A percentile compares a stretch with the other conserved stretches of the same genome.
Evolutionary conservation across 805 yeast genomes (phyloP).

Genomic region (Pichia membranifaciens): DNA sequence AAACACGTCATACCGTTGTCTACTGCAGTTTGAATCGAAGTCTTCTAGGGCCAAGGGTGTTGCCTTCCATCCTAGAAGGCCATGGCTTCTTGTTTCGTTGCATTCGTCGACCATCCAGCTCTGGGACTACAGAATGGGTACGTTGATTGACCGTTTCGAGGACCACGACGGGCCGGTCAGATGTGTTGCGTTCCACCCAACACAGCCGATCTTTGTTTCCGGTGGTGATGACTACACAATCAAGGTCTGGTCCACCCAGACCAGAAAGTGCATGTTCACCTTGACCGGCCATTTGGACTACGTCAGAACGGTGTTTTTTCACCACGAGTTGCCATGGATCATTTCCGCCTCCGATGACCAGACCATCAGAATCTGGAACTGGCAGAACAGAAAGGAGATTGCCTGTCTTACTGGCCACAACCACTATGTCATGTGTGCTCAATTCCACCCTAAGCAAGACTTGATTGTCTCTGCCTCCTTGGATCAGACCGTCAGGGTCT

Average conservation of each 20-base stretch:
- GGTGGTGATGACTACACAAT: conserved; percentile 97
- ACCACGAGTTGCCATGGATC: conserved; percentile 95
- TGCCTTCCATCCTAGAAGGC: conserved; percentile 95
- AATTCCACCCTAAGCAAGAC: conserved; percentile 94
- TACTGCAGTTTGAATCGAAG: conserved; percentile 58
- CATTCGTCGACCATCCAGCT: conserved; percentile 98
- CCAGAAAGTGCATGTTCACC: conserved; percentile 87
- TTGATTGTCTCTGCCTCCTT: conserved; percentile 90
- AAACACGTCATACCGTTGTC: neutral
- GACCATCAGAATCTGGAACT: conserved; percentile 98
- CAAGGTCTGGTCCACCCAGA: conserved; percentile 92
- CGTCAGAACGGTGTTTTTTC: conserved; percentile 90
- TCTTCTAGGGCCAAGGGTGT: conserved; percentile 91
- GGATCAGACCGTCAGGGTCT: conserved; percentile 97
- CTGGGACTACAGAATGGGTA: conserved; percentile 99
- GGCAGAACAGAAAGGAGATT: conserved; percentile 97
- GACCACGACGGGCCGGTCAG: conserved; percentile 99
- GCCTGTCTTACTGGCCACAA: conserved; percentile 97
- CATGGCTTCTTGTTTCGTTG: conserved; percentile 92
- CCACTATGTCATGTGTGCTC: conserved; percentile 97
- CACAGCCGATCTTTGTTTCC: conserved; percentile 94
- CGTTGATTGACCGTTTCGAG: conserved; percentile 90
- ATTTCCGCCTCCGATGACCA: conserved; percentile 96
- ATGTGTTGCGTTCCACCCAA: conserved; percentile 92
- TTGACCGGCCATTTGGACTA: conserved; percentile 92